These are phyloP conservation scores for Protomyces lactucae-debilis DNA, from an alignment of 1,139 yeast species.

Conservation along the genomic window DNA sequence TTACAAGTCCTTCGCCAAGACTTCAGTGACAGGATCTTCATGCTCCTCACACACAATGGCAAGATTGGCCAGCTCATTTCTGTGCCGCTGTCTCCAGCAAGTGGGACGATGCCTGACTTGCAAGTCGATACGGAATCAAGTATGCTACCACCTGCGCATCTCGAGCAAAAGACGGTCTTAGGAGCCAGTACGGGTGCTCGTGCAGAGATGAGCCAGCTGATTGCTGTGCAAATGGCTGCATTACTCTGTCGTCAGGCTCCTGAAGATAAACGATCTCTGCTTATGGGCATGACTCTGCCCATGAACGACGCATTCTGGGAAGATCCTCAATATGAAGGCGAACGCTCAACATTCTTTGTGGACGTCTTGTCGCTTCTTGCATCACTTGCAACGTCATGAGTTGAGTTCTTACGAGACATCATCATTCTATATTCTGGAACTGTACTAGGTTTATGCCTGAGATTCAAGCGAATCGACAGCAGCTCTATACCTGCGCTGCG, in stretches of 20 bases:
- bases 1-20: not conserved
- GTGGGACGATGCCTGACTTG: not conserved
- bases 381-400: not conserved
- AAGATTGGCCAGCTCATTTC: not conserved
- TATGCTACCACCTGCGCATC: not conserved
- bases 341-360: not conserved
- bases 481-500: constrained; percentile 69
- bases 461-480: constrained; percentile 48
- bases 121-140: not conserved
- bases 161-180: not conserved
- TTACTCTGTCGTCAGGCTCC: not conserved
- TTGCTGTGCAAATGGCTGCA: not conserved
- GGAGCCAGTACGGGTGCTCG: not conserved
- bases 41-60: not conserved
- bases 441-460: not conserved
- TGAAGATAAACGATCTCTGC: not conserved
- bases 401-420: too few relatives aligned
- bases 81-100: not conserved
- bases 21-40: not conserved
- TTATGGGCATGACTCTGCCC: not conserved
- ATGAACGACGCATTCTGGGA: not conserved
- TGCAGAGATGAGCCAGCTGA: not conserved
- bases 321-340: not conserved
- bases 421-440: too few relatives aligned
- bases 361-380: not conserved